These are phyloP conservation scores for Scedosporium aurantiacum DNA, from an alignment of 2,329 filamentous ascomycete species.

Conservation along the genomic window DNA sequence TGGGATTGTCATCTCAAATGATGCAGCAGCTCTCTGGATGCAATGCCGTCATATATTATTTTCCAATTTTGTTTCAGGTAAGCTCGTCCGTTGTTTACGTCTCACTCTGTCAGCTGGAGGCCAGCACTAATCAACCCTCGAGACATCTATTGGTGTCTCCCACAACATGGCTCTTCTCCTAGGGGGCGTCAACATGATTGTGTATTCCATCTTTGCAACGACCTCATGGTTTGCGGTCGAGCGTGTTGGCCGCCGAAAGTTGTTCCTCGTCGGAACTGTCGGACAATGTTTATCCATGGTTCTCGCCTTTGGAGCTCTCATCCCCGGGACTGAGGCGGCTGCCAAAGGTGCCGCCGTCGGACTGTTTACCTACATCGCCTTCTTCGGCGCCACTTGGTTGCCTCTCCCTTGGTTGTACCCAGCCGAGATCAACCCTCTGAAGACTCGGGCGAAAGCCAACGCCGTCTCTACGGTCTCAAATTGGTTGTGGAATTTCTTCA, in stretches of 20 bases:
- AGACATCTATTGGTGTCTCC: constrained; percentile 25
- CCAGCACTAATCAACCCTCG: neutral
- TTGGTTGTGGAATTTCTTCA: constrained; percentile 65
- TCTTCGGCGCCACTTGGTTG: constrained; percentile 58
- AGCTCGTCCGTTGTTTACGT: too few relatives aligned
- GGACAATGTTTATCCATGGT: constrained; percentile 47
- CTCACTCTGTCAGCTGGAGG: too few relatives aligned
- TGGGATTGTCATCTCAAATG: constrained; percentile 47
- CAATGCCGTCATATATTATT: constrained; percentile 52
- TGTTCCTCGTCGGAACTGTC: constrained; percentile 31
- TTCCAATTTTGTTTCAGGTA: constrained; percentile 41
- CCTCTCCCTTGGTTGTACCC: constrained; percentile 55
- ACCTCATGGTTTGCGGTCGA: constrained; percentile 29
- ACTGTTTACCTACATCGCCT: constrained; percentile 58
- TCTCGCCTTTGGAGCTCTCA: constrained; percentile 50
- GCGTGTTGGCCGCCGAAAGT: constrained; percentile 27
- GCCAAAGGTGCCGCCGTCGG: constrained; percentile 59
- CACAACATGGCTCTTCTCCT: constrained; percentile 39
- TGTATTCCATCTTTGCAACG: constrained; percentile 35
- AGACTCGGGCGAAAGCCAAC: constrained; percentile 50
- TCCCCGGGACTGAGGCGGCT: constrained; percentile 49
- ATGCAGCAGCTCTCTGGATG: constrained; percentile 52
- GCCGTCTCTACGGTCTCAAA: constrained; percentile 50
- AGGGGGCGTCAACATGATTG: constrained; percentile 37
- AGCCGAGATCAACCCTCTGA: constrained; percentile 53